Evolutionary conservation across 2,329 filamentous ascomycete species (phyloP), one percentile per base, ranked within the genome.

Genomic region (Xylaria sp.): DNA sequence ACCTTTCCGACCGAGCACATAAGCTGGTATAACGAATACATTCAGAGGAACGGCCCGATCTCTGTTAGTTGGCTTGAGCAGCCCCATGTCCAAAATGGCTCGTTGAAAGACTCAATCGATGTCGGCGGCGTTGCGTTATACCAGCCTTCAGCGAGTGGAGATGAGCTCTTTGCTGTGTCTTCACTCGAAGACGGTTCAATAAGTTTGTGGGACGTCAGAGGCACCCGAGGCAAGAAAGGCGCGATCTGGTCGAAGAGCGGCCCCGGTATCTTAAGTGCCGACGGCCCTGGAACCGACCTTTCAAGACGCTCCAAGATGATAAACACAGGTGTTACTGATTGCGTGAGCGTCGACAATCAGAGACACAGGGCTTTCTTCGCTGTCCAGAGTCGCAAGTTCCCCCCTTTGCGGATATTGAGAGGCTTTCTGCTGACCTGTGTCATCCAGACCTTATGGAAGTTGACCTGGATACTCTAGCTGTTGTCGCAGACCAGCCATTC

Each of bases 11-110:
- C 73, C 4, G 92, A 97, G 72, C 78, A 77, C 39, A 79, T 92
- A 18, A 85, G 89, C 44, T 97, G 91, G 88, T 96, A 96, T 70
- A 83, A 89, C 50, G 92, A 97, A 71, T 96, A 92, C 67, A 88
- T 95, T 58, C 90, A 92, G 48, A 82, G 92, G 29, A 82, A 92
- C 71, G 91, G 85, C 1, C 86, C 87, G 0, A 79, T 91, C n/a
- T 80, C 80, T 13, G 77, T 91, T 48, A 87, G 82, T 63, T 97
- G 92, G 92, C 78, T 95, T 39, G 82, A 92, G 66, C 79, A 83
- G 50, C 86, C 88, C 7, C 72, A 72, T 8, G 67, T 77, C 38
- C 67, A 66, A 49, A 71, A 78, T 29, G 71, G 74, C 17, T 69
- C 72, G 16, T 63, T 71, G 47, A 76, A 71, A 43, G 76, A 82